Conservation (phyloP, 139 green algal genomes). For the Chlamydomonas asymmetrica region DNA sequence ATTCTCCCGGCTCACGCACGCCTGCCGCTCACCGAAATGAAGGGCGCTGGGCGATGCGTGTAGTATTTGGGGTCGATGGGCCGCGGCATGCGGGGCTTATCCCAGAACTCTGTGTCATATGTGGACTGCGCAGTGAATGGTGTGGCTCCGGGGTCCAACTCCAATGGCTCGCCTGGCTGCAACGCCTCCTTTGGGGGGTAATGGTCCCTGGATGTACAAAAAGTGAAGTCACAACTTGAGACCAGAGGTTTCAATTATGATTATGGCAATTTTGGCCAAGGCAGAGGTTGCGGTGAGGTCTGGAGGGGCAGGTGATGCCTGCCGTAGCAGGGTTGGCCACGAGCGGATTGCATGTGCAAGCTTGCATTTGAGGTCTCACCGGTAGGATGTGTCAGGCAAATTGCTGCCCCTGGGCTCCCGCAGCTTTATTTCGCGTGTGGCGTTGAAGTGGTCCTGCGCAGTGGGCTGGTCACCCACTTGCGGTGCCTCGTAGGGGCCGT, state of each 20-base stretch:
- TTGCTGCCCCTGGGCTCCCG: constrained; percentile 26
- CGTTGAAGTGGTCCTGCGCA: constrained; percentile 32
- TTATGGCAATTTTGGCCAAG: too few relatives aligned
- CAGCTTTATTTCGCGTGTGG: constrained; percentile 42
- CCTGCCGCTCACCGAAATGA: constrained; percentile 26
- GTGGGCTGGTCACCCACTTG: constrained; percentile 3
- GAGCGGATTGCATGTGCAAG: too few relatives aligned
- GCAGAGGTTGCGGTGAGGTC: too few relatives aligned
- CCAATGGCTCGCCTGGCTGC: constrained; percentile 14
- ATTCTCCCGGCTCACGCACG: background rate
- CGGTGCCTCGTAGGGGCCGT: constrained; percentile 33
- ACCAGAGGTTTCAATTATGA: too few relatives aligned
- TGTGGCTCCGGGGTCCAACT: background rate
- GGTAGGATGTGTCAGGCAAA: constrained; percentile 30
- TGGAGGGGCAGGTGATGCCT: too few relatives aligned
- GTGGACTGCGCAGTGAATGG: constrained; percentile 36
- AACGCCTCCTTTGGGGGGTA: constrained; percentile 45
- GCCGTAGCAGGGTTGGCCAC: too few relatives aligned
- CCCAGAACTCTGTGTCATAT: constrained; percentile 42
- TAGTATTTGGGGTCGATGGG: constrained; percentile 39
- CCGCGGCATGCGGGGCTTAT: constrained; percentile 38
- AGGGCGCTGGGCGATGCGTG: constrained; percentile 27
- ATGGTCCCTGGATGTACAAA: constrained; percentile 44
- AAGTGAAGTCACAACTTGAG: too few relatives aligned
- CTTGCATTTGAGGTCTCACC: too few relatives aligned